These are phyloP conservation scores for Podaxis carcinomalis DNA, from an alignment of 768 basidiomycete genomes.

Conservation along the genomic window DNA sequence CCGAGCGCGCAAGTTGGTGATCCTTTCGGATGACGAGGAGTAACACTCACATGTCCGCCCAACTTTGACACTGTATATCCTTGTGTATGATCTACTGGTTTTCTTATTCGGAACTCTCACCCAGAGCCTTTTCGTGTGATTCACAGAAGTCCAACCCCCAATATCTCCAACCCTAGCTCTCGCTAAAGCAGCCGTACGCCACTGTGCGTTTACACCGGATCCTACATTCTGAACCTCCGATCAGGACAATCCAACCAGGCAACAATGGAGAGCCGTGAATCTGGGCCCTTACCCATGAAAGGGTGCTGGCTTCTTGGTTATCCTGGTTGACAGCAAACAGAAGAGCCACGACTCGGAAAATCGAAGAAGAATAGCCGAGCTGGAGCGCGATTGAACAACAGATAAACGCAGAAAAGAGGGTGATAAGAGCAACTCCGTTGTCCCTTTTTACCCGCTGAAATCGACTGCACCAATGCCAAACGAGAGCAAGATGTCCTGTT, in stretches of 20 bases:
- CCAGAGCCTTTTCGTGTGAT: not conserved
- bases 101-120: not conserved
- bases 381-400: not conserved
- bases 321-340: conserved; percentile 2
- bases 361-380: not conserved
- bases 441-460: conserved; percentile 1
- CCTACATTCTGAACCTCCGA: not conserved
- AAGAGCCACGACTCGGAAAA: not conserved
- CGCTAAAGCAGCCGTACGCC: not conserved
- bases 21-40: conserved; percentile 11
- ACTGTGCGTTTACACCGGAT: not conserved
- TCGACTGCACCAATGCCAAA: not conserved
- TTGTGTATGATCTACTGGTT: not conserved
- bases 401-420: conserved; percentile 1
- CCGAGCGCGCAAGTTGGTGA: not conserved
- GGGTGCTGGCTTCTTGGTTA: conserved; percentile 1
- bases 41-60: not conserved
- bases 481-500: not conserved
- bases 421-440: conserved; percentile 10
- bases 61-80: not conserved
- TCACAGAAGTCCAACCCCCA: not conserved
- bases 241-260: not conserved
- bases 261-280: conserved; percentile 1
- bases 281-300: not conserved
- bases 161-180: not conserved